Conservation (phyloP, 176 grass and related monocot species). For the Triticum timopheevii region DNA sequence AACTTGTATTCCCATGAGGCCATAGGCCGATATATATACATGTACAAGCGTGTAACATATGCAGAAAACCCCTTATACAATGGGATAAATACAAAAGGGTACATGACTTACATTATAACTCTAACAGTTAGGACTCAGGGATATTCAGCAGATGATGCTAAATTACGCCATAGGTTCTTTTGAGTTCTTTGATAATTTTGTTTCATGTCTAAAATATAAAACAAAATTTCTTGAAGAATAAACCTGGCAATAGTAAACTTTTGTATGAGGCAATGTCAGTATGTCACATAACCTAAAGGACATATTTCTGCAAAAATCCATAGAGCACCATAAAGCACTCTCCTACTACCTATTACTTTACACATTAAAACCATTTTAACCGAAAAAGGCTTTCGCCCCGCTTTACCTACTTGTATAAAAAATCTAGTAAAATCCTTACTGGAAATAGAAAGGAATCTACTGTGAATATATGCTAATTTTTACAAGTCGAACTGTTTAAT, state of each 20-base stretch:
- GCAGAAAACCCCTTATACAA: no score
- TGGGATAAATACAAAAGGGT: no score
- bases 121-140: background rate
- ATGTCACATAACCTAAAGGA: background rate
- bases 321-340: background rate
- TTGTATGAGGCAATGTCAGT: background rate
- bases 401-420: background rate
- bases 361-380: background rate
- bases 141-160: background rate
- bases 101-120: no score
- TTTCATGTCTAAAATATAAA: background rate
- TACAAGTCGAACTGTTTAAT: background rate
- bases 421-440: background rate
- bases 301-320: background rate
- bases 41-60: no score
- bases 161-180: background rate
- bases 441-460: background rate
- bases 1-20: no score
- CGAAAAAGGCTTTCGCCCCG: no score
- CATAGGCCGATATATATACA: no score
- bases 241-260: background rate
- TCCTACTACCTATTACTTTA: background rate
- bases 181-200: background rate
- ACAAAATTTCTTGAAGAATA: background rate
- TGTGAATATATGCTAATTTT: background rate